Evolutionary conservation across 306 rosid species (phyloP).

Genomic region (Prunus davidiana): DNA sequence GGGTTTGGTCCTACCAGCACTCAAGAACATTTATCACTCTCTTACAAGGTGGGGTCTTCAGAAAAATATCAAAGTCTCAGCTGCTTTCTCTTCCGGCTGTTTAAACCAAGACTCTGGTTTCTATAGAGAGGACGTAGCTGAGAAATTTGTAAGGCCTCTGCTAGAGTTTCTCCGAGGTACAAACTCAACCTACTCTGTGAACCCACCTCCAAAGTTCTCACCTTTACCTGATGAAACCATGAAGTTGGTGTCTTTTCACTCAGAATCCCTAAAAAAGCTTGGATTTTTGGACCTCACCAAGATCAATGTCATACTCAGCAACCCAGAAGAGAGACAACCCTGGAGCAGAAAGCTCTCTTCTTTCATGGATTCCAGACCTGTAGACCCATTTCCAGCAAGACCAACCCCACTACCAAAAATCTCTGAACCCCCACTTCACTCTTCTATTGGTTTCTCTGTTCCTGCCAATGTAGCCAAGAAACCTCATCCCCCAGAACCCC

Average conservation of each 20-base stretch:
- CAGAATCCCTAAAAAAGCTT: conserved; percentile 46
- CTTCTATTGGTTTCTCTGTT: conserved; percentile 41
- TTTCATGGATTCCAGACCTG: conserved; percentile 8
- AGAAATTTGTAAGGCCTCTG: conserved; percentile 38
- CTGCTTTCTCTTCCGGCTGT: conserved; percentile 43
- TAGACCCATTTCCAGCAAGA: conserved; percentile 41
- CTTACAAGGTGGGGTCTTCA: conserved; percentile 87
- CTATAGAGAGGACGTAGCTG: background rate
- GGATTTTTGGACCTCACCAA: conserved; percentile 43
- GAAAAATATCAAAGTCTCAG: conserved; percentile 60
- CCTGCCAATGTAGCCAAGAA: conserved; percentile 45
- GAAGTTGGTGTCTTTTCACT: conserved; percentile 45
- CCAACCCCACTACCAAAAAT: conserved; percentile 59
- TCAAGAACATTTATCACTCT: conserved; percentile 67
- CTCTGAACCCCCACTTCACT: conserved; percentile 53
- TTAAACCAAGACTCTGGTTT: conserved; percentile 25
- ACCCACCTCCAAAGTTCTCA: conserved; percentile 34
- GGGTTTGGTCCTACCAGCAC: conserved; percentile 35
- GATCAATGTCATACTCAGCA: conserved; percentile 29
- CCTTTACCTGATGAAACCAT: conserved; percentile 36
- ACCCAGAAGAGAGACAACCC: conserved; percentile 31
- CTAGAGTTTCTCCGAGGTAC: conserved; percentile 43
- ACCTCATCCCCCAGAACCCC: conserved; percentile 48
- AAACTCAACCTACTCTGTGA: conserved; percentile 58
- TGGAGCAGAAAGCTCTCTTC: conserved; percentile 54